These are phyloP conservation scores for Massospora cicadina DNA, from an alignment of 371 early-diverging fungal genomes.

Conservation along the genomic window DNA sequence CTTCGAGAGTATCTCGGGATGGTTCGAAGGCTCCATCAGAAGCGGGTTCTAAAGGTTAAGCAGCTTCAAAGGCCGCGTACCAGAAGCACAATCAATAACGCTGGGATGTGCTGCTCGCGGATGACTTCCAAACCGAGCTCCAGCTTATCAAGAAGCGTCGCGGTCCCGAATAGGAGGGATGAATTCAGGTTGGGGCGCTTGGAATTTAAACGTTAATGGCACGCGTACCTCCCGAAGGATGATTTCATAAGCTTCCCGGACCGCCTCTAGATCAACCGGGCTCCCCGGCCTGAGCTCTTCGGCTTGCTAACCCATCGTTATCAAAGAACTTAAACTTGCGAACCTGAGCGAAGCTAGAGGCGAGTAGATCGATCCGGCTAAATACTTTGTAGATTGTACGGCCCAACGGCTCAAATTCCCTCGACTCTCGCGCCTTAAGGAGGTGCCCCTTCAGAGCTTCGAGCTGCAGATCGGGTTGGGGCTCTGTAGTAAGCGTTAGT, in stretches of 20 bases:
- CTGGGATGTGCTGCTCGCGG: constrained; percentile 10
- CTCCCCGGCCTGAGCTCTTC: not conserved
- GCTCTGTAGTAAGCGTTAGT: not conserved
- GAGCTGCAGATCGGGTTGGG: not conserved
- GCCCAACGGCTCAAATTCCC: not conserved
- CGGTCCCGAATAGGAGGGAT: constrained; percentile 14
- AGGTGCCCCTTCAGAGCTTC: not conserved
- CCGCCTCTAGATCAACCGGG: not conserved
- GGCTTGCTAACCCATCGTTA: not conserved
- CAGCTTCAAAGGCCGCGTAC: not conserved
- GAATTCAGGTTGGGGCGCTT: not conserved
- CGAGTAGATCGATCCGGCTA: not conserved
- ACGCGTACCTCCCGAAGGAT: not conserved
- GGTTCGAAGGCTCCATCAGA: constrained; percentile 9
- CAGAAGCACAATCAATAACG: constrained; percentile 9
- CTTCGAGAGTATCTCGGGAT: constrained; percentile 8
- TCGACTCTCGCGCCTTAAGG: not conserved
- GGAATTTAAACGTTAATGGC: not conserved
- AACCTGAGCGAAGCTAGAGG: constrained; percentile 6
- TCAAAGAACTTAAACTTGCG: not conserved
- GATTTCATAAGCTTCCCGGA: not conserved
- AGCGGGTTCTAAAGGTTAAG: constrained; percentile 7
- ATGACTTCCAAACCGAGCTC: constrained; percentile 14
- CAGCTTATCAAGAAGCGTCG: constrained; percentile 15
- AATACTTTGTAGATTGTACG: not conserved